Evolutionary conservation across 2,329 filamentous ascomycete species (phyloP).

Genomic region (Penicillium sp.): DNA sequence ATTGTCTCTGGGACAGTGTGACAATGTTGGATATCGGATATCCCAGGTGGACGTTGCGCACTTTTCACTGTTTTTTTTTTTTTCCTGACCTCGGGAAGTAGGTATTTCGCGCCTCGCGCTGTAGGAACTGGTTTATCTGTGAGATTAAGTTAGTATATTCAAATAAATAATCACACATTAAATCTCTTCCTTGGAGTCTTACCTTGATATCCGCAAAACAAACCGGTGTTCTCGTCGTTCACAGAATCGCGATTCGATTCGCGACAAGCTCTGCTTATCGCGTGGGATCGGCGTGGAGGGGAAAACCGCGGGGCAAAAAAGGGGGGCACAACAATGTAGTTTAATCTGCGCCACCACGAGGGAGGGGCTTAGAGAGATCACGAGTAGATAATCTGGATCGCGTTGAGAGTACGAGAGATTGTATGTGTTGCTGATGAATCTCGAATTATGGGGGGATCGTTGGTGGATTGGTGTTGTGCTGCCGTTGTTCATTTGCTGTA

Average conservation of each 20-base stretch:
- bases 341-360: constrained; percentile 4
- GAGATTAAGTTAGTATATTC: background rate
- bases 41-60: background rate
- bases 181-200: background rate
- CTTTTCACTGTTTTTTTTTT: background rate
- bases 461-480: constrained; percentile 8
- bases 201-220: background rate
- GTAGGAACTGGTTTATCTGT: background rate
- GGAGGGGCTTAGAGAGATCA: background rate
- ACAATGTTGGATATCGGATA: background rate
- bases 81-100: background rate
- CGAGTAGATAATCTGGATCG: background rate
- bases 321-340: background rate
- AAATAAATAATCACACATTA: background rate
- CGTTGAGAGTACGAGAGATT: background rate
- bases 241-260: background rate
- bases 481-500: constrained; percentile 14
- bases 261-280: constrained; percentile 23
- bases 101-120: background rate
- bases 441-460: constrained; percentile 1
- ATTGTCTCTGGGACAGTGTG: background rate
- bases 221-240: background rate
- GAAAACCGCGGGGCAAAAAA: constrained; percentile 21
- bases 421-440: background rate
- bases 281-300: constrained; percentile 17